Evolutionary conservation across 139 green algal species (phyloP).

Genomic region (Closterium sp.): DNA sequence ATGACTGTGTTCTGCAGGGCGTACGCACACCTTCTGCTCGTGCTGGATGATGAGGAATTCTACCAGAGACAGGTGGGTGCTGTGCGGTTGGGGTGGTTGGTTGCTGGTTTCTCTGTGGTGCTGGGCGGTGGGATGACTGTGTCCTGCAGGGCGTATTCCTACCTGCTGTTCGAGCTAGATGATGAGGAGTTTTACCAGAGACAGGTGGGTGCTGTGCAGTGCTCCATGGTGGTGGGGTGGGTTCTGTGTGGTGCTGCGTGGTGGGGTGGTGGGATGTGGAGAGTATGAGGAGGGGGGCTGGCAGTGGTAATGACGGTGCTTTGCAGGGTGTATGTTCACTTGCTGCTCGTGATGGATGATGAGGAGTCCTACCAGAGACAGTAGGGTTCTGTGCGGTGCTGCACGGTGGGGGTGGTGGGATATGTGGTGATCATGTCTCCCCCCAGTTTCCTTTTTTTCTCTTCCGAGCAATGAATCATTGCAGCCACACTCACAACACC

Average conservation of each 20-base stretch:
- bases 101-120: background rate
- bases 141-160: conserved; percentile 48
- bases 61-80: conserved; percentile 58
- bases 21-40: conserved; percentile 70
- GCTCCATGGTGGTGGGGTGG: too few relatives aligned
- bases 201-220: background rate
- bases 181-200: conserved; percentile 54
- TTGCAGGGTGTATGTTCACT: conserved; percentile 55
- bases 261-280: background rate
- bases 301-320: conserved; percentile 15
- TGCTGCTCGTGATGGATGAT: conserved; percentile 83
- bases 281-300: background rate
- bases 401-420: background rate
- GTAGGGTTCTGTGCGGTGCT: background rate
- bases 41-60: conserved; percentile 85
- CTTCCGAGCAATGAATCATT: background rate
- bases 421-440: background rate
- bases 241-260: background rate
- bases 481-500: background rate
- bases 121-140: background rate
- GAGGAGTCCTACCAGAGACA: conserved; percentile 74
- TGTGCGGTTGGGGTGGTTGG: background rate
- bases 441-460: too few relatives aligned
- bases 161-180: conserved; percentile 80
- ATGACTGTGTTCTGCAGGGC: conserved; percentile 36